Evolutionary conservation across 306 rosid species (phyloP).

Genomic region (Glycine soja): DNA sequence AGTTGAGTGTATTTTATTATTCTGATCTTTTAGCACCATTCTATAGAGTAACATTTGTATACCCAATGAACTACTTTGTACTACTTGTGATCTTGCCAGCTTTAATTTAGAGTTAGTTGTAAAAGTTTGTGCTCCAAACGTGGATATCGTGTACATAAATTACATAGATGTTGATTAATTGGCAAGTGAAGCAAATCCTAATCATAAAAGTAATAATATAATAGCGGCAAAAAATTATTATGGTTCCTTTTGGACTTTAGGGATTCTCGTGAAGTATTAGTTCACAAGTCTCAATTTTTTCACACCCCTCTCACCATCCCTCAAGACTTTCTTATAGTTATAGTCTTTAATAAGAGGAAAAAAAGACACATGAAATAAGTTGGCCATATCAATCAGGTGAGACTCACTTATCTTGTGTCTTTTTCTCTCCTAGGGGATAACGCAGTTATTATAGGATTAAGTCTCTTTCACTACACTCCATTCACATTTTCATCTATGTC

Average conservation of each 20-base stretch:
- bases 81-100: not conserved
- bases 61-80: not conserved
- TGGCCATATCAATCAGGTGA: not conserved
- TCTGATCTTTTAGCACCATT: not conserved
- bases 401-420: not conserved
- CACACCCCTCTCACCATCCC: not conserved
- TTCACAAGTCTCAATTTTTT: not conserved
- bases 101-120: conserved; percentile 15
- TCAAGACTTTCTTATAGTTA: not conserved
- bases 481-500: not conserved
- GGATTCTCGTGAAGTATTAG: conserved; percentile 12
- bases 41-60: not conserved
- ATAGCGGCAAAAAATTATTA: not conserved
- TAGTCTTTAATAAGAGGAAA: not conserved
- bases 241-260: not conserved
- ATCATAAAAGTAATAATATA: not conserved
- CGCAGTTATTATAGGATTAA: not conserved
- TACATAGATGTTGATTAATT: conserved; percentile 3
- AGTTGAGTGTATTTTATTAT: not conserved
- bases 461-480: not conserved
- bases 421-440: not conserved
- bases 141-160: not conserved
- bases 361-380: not conserved
- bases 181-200: not conserved
- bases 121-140: not conserved